A percentile compares a stretch with the other conserved stretches of the same genome.
Conservation (phyloP, 1,284 basidiomycete genomes). For the Athelia sp. region DNA sequence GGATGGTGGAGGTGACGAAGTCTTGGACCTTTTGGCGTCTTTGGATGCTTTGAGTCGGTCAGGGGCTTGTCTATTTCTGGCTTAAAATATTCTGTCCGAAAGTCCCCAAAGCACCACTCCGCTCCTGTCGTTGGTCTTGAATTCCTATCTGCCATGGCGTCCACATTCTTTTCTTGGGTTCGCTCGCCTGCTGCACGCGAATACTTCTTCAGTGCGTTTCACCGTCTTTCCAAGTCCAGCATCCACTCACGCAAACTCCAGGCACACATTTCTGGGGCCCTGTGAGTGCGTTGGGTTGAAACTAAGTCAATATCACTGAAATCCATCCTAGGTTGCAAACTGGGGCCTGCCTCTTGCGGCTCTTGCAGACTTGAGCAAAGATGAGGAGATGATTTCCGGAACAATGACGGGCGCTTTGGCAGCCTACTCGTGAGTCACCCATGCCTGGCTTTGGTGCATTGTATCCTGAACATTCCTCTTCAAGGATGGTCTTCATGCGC, state of each 20-base stretch:
- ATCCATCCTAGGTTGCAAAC: conserved; percentile 74
- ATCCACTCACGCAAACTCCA: conserved; percentile 25
- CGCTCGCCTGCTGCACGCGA: conserved; percentile 85
- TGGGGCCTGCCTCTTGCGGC: conserved; percentile 96
- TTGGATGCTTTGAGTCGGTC: too few species aligned
- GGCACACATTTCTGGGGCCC: conserved; percentile 97
- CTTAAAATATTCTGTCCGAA: too few species aligned
- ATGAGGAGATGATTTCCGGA: conserved; percentile 94
- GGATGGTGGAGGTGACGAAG: conserved; percentile 3
- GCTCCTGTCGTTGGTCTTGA: too few species aligned
- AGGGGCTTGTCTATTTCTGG: too few species aligned
- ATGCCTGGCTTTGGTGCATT: conserved; percentile 4
- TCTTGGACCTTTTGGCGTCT: neutral
- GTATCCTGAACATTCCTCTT: conserved; percentile 8
- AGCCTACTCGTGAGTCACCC: conserved; percentile 79
- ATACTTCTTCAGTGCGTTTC: conserved; percentile 87
- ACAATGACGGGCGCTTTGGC: conserved; percentile 91
- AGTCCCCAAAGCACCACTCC: too few species aligned
- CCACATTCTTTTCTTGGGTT: conserved; percentile 80
- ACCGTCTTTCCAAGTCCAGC: neutral
- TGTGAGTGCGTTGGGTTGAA: conserved; percentile 43
- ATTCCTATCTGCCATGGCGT: conserved; percentile 51
- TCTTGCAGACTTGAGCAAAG: conserved; percentile 82
- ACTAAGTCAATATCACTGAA: conserved; percentile 14
- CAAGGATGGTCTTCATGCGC: conserved; percentile 86